A percentile compares a stretch with the other conserved stretches of the same genome.
Evolutionary conservation across 805 yeast species (phyloP).

Genomic region (Myxozyma sirexii): DNA sequence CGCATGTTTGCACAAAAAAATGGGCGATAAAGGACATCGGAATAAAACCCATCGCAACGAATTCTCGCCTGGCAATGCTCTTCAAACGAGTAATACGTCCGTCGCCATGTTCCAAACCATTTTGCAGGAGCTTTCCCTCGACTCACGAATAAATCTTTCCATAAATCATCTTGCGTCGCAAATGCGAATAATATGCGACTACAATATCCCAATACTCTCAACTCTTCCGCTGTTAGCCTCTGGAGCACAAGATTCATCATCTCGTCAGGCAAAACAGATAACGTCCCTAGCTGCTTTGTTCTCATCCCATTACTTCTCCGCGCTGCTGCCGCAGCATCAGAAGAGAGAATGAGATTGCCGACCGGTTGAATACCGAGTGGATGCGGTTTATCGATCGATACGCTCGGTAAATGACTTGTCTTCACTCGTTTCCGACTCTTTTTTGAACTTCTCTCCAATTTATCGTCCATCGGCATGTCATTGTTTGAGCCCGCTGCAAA

Average conservation of each 20-base stretch:
- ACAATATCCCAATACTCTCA: slow-evolving; percentile 56
- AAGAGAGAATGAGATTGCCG: slow-evolving; percentile 60
- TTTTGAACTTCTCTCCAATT: neutral
- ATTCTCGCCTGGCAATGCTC: slow-evolving; percentile 49
- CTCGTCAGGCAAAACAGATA: slow-evolving; percentile 64
- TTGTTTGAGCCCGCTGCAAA: neutral
- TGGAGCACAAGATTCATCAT: slow-evolving; percentile 57
- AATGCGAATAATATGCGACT: slow-evolving; percentile 74
- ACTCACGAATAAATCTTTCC: slow-evolving; percentile 62
- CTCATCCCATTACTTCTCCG: slow-evolving; percentile 30
- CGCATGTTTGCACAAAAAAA: slow-evolving; percentile 76
- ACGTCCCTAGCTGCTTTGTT: slow-evolving; percentile 51
- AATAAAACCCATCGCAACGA: slow-evolving; percentile 57
- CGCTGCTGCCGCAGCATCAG: slow-evolving; percentile 24
- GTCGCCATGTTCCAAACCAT: slow-evolving; percentile 86
- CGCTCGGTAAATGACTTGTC: neutral
- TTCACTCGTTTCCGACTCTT: neutral
- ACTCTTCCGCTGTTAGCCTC: slow-evolving; percentile 52
- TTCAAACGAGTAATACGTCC: slow-evolving; percentile 52
- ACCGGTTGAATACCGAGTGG: slow-evolving; percentile 75
- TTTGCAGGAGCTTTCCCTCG: slow-evolving; percentile 39
- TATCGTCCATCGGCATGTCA: neutral
- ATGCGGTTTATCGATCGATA: slow-evolving; percentile 48
- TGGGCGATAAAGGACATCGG: slow-evolving; percentile 81
- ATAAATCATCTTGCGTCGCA: slow-evolving; percentile 73